Evolutionary conservation across 176 grass and related monocot species (phyloP), one percentile per base, ranked within the genome.

Genomic region (Themeda triandra): DNA sequence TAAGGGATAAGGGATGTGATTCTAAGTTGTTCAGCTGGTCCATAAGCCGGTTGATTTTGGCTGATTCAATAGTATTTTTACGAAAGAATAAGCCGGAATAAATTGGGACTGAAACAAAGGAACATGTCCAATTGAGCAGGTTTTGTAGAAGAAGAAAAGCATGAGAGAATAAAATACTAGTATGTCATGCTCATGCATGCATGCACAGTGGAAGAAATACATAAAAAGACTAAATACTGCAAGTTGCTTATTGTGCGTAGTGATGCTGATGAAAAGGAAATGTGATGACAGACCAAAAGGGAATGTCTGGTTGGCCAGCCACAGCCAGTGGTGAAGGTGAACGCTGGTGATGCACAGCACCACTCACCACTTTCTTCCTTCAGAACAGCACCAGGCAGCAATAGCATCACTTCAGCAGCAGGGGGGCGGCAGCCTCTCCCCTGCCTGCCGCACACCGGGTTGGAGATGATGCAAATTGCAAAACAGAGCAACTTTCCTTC

Each of bases 301-400:
- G 37, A 66, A 80, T 80, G 81, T 66, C 18, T 80, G 76, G 67
- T 69, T 80, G 82, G 48, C 33, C 12, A n/a, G 21, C 53, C 53
- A 44, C n/a, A 24, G 69, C 69, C 35, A 31, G 82, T 83, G 56
- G 62, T 79, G 85, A 87, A 24, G 42, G 62, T 73, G 85, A 87
- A 24, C 13, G 14, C 37, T 58, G 60, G 28, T 84, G 60, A 62
- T 63, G 77, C 64, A 45, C 37, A 23, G 77, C 64, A 59, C 37
- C 19, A 67, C 58, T 78, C 58, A 73, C 24, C 53, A 41, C 79
- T 81, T 86, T 44, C 25, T n/a, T 59, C 56, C 3, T 59, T 78
- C 39, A 41, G 71, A 64, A 25, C 62, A 76, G 46, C 78, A 75
- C 72, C 59, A 81, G 33, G 4, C 71, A 62, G 58, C 48, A 19